Percentiles rank a stretch among this genome's conserved stretches.
phyloP scores from a whole-genome alignment of 2,329 filamentous ascomycete species.

The Aspergillus sp. region DNA sequence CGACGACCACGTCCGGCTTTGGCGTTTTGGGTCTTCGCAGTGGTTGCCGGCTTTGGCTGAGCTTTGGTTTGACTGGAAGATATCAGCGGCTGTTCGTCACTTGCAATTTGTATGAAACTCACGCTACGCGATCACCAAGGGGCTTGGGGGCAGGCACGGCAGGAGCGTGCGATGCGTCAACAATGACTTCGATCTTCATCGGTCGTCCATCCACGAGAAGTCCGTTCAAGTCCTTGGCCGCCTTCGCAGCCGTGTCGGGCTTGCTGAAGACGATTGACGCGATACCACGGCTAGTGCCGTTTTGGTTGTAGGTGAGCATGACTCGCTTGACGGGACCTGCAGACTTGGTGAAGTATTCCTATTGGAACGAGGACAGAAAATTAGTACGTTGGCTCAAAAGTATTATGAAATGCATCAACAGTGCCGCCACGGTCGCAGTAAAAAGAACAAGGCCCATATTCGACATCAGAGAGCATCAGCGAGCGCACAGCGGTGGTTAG shows the following conservation, averaged over 20 bases:
- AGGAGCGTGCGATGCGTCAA: slow-evolving; percentile 72
- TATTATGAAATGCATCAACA: slow-evolving; percentile 22
- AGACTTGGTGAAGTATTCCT: slow-evolving; percentile 94
- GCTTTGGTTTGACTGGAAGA: slow-evolving; percentile 59
- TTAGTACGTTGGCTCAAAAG: slow-evolving; percentile 44
- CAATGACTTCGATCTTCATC: slow-evolving; percentile 94
- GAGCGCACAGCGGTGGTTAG: slow-evolving; percentile 58
- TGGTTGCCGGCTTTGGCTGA: slow-evolving; percentile 79
- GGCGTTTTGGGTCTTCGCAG: slow-evolving; percentile 64
- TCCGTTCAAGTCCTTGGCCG: slow-evolving; percentile 80
- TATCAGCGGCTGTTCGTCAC: slow-evolving; percentile 21
- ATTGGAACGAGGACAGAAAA: slow-evolving; percentile 52
- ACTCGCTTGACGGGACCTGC: slow-evolving; percentile 90
- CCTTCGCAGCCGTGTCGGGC: slow-evolving; percentile 78
- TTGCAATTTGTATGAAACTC: slow-evolving; percentile 33
- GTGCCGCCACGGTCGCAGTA: slow-evolving; percentile 27
- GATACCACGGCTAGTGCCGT: slow-evolving; percentile 86
- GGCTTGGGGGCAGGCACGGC: slow-evolving; percentile 68
- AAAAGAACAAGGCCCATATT: slow-evolving; percentile 23
- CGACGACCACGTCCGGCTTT: slow-evolving; percentile 25
- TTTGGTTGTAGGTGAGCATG: slow-evolving; percentile 88
- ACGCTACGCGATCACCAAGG: slow-evolving; percentile 81
- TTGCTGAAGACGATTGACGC: slow-evolving; percentile 86
- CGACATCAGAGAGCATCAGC: slow-evolving; percentile 51
- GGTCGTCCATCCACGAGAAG: slow-evolving; percentile 85